phyloP scores from a whole-genome alignment of 1,284 basidiomycete species.

The Schizophyllum commune region DNA sequence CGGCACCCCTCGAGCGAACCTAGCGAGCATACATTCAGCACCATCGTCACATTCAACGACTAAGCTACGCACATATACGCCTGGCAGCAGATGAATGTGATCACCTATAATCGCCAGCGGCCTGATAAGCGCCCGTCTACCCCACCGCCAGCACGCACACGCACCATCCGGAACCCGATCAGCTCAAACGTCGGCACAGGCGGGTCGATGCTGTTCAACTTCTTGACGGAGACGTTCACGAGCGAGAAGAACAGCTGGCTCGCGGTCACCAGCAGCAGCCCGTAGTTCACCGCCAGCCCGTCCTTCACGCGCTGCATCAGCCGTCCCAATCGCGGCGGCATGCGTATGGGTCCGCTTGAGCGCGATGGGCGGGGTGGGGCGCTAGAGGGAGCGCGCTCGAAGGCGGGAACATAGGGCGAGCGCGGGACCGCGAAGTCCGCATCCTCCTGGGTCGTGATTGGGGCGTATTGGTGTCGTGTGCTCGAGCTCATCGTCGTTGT shows the following conservation, averaged over 20 bases:
- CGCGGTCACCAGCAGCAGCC: constrained; percentile 45
- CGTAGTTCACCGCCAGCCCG: constrained; percentile 30
- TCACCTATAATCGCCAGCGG: constrained; percentile 17
- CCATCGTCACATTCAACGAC: not conserved
- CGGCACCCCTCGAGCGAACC: constrained; percentile 46
- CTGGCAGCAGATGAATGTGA: constrained; percentile 30
- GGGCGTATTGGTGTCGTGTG: not conserved
- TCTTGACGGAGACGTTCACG: constrained; percentile 48
- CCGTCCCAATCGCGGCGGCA: not conserved
- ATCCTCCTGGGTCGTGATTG: not conserved
- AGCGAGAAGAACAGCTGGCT: constrained; percentile 47
- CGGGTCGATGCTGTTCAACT: constrained; percentile 38
- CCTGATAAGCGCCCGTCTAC: not conserved
- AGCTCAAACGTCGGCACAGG: constrained; percentile 41
- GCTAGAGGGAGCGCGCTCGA: not conserved
- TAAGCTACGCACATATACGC: constrained; percentile 28
- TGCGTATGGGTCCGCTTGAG: no score
- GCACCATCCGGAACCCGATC: constrained; percentile 31
- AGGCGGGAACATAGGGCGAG: not conserved
- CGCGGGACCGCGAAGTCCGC: not conserved
- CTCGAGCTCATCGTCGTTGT: not conserved
- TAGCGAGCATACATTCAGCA: constrained; percentile 13
- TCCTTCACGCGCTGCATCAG: not conserved
- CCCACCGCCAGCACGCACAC: constrained; percentile 1
- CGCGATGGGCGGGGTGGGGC: constrained; percentile 6